phyloP scores from a whole-genome alignment of 345 rosid genomes.

The Durio zibethinus region DNA sequence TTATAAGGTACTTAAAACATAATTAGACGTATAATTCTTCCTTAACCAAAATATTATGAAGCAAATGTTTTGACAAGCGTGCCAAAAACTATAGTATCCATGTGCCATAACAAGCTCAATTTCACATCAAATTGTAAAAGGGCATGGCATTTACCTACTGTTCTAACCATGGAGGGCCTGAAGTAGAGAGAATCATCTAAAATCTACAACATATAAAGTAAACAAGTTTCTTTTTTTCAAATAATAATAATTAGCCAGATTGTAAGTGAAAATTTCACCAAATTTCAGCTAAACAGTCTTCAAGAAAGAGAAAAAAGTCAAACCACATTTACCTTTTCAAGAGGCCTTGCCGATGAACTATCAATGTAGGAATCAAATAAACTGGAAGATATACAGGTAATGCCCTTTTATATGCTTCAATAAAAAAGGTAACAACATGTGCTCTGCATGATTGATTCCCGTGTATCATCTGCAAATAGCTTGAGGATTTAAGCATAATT shows the following conservation, averaged over 20 bases:
- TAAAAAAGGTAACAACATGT: conserved; percentile 59
- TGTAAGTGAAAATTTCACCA: background rate
- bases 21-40: background rate
- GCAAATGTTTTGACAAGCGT: background rate
- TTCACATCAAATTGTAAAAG: background rate
- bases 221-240: background rate
- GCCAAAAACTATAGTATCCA: background rate
- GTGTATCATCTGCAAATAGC: conserved; percentile 70
- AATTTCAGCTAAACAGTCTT: background rate
- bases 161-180: background rate
- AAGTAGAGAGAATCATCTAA: background rate
- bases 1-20: background rate
- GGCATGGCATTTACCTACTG: background rate
- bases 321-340: conserved; percentile 50
- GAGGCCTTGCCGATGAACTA: conserved; percentile 87
- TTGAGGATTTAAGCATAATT: conserved; percentile 15
- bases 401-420: conserved; percentile 85
- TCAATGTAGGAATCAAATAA: conserved; percentile 81
- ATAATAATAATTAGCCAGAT: background rate
- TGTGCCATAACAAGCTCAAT: background rate
- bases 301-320: background rate
- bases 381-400: conserved; percentile 88
- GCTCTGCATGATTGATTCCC: conserved; percentile 71
- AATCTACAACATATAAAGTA: background rate
- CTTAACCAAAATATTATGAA: background rate